Evolutionary conservation across 371 early-diverging fungal species (phyloP), one percentile per base, ranked within the genome.

Genomic region (Mortierella sp.): DNA sequence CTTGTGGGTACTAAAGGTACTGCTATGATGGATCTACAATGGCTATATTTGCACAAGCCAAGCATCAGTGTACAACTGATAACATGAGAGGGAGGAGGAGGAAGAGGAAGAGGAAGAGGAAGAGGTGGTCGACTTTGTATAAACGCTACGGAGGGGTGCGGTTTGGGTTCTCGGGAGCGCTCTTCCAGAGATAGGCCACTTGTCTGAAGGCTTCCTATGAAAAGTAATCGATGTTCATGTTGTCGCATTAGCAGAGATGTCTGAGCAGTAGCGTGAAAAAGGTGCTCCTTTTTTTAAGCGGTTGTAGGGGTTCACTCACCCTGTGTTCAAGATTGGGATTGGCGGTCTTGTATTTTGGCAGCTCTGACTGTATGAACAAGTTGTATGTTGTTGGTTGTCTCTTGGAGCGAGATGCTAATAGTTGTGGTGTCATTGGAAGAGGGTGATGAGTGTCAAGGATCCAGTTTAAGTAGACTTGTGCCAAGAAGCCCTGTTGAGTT

Each of bases 161-260:
- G 11, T 73, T 73, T 21, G 74, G 44, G 26, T 73, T 73, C 44
- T 73, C 54, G 44, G 74, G 16, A 14, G 74, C 50, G 19, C 42
- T n/a, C 57, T 73, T 73, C 74, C 74, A 73, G 7, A 73, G 55
- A 24, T 54, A 54, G 42, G 74, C 74, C n/a, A 73, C 74, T 42
- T 50, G 54, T n/a, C 31, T 73, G 57, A 73, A 73, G 5, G 74
- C 74, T 14, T 73, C 74, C 74, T 73, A 55, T 42, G 11, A 42
- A 8, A n/a, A n/a, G n/a, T 4, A 38, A 5, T 3, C 8, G 1
- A 19, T 9, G 21, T 34, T 19, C 6, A 26, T 11, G 28, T 34
- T 13, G 38, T 47, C 13, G 42, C 42, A 31, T 34, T 60, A 60
- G 31, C 13, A 31, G 31, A 60, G 63, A 19, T 31, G 19, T 7